Evolutionary conservation across 1,284 basidiomycete genomes (phyloP), one percentile per base, ranked within the genome.

Genomic region (Pseudozyma sp.): DNA sequence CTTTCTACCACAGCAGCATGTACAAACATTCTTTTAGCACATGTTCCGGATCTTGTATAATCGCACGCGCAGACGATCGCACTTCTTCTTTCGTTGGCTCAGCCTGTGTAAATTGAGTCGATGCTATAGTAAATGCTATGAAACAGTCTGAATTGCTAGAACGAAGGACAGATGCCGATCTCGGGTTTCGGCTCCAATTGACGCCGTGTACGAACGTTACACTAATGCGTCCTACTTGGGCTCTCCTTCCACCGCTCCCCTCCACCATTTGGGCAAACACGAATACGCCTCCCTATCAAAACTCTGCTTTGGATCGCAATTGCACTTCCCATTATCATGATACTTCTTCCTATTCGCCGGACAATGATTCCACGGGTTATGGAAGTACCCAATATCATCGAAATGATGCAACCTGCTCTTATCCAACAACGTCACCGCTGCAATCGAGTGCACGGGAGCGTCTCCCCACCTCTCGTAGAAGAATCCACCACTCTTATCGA

Each of bases 401-500:
- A 84, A 81, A 49, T 70, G 59, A 35, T 74, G 70, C 56, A 77
- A 35, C 16, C 67, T 47, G 34, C 56, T 62, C 21, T 39, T 58
- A 38, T 83, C 81, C 10, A 82, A 53, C 62, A 84, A 59, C 36
- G 83, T 39, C 10, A 55, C 43, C 0, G 77, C 83, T 0, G 85
- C 86, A 54, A 86, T 80, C n/a, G 80, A 81, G 44, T 86, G 83
- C 14, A 86, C 84, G 10, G 86, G 93, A 13, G 94, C 93, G 81
- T 95, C 93, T 57, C 93, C 93, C 92, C 92, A 93, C 59, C 92
- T 88, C 89, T 81, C 83, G 70, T 84, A 84, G 49, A 82, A 84
- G 75, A 84, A 84, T n/a, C 93, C 93, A 18, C 94, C 94, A 52
- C 89, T 89, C 12, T 87, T 85, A 70, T 95, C 94, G n/a, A 95